Conservation (phyloP, 495 filamentous ascomycete genomes). For the Podospora conica region DNA sequence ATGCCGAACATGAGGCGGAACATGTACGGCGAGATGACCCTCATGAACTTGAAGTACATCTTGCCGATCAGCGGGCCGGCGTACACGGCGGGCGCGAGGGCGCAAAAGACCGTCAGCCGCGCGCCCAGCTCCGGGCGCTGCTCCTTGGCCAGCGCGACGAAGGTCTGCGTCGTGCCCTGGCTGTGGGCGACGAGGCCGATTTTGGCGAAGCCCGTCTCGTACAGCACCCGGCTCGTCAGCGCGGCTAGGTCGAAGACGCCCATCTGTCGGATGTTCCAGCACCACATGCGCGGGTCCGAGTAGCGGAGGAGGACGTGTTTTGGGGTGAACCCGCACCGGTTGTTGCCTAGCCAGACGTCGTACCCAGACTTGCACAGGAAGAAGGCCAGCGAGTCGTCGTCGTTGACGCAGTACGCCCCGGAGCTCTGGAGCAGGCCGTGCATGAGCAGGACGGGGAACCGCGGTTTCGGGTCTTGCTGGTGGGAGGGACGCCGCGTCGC, state of each 20-base stretch:
- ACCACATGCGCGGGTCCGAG: constrained; percentile 89
- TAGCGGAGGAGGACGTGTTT: constrained; percentile 64
- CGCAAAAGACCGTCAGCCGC: constrained; percentile 86
- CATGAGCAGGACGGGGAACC: constrained; percentile 83
- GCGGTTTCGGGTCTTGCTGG: constrained; percentile 44
- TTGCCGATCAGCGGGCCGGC: constrained; percentile 81
- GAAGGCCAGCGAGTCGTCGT: constrained; percentile 86
- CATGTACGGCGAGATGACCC: constrained; percentile 62
- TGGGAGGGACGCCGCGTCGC: constrained; percentile 13
- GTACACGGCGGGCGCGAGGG: constrained; percentile 85
- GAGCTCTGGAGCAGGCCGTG: constrained; percentile 84
- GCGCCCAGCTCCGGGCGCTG: constrained; percentile 84
- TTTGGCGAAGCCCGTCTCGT: constrained; percentile 77
- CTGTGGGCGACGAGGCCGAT: constrained; percentile 81
- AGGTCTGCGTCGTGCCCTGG: constrained; percentile 86
- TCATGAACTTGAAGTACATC: constrained; percentile 91
- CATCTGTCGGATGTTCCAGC: constrained; percentile 94
- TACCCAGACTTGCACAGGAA: constrained; percentile 89
- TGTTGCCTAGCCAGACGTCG: constrained; percentile 96
- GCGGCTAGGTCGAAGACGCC: constrained; percentile 87
- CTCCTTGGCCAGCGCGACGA: constrained; percentile 85
- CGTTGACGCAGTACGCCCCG: constrained; percentile 85
- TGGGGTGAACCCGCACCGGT: constrained; percentile 80
- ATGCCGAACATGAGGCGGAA: constrained; percentile 87
- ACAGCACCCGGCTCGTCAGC: constrained; percentile 74